Percentiles rank a stretch among this genome's conserved stretches.
phyloP scores from a whole-genome alignment of 2,329 filamentous ascomycete species.

The Diaporthe vexans region DNA sequence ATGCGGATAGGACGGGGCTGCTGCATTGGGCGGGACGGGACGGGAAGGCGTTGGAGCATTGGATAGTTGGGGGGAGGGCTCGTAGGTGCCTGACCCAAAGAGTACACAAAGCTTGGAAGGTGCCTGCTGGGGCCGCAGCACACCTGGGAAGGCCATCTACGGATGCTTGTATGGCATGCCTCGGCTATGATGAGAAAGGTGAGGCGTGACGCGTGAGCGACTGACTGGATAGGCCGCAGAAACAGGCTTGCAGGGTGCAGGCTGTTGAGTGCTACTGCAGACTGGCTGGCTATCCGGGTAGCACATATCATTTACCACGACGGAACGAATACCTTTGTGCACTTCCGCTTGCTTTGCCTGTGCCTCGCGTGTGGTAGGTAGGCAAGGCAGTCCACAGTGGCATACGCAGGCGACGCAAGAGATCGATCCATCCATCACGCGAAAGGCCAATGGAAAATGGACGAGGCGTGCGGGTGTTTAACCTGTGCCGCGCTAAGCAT shows the following conservation, averaged over 20 bases:
- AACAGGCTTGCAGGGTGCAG: slow-evolving; percentile 2
- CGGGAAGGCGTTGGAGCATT: slow-evolving; percentile 2
- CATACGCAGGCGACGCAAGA: slow-evolving; percentile 17
- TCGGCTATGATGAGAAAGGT: not conserved
- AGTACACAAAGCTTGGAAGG: too few relatives aligned
- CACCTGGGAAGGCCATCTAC: not conserved
- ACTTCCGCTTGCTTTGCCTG: not conserved
- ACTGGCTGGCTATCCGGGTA: too few relatives aligned
- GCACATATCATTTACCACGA: too few relatives aligned
- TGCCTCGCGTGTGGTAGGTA: not conserved
- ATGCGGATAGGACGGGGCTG: not conserved
- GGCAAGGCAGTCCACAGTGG: not conserved
- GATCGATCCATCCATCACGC: slow-evolving; percentile 38
- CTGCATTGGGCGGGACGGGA: slow-evolving; percentile 22
- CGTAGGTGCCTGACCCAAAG: not conserved
- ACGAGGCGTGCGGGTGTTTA: slow-evolving; percentile 21
- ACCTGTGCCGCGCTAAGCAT: slow-evolving; percentile 40
- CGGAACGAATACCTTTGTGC: not conserved
- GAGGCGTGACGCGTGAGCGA: slow-evolving; percentile 1
- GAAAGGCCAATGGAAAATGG: slow-evolving; percentile 35
- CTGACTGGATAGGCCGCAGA: not conserved
- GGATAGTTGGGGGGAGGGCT: not conserved
- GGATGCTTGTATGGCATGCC: not conserved
- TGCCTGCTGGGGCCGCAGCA: not conserved
- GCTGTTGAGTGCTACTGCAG: not conserved